Evolutionary conservation across 495 filamentous ascomycete genomes (phyloP).

Genomic region (Annulohypoxylon moriforme): DNA sequence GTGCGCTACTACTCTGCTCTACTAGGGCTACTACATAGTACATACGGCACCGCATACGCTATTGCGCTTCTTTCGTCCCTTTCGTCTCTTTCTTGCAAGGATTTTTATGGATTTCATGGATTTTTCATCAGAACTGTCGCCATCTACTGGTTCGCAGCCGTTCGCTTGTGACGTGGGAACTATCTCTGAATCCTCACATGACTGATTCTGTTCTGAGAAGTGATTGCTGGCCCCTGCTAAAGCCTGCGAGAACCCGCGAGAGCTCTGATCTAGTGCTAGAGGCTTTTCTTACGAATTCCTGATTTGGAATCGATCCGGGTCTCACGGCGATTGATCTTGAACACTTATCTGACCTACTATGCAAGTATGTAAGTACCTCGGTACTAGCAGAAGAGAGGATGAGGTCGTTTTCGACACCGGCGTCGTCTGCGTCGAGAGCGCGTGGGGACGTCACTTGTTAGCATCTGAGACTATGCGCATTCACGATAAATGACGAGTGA

Average conservation of each 20-base stretch:
- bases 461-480: not conserved
- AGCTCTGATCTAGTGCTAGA: not conserved
- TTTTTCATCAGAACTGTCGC: not conserved
- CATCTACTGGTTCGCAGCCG: conserved; percentile 19
- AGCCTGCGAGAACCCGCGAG: not conserved
- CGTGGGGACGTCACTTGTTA: not conserved
- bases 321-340: conserved; percentile 2
- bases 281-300: conserved; percentile 10
- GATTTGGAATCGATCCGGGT: conserved; percentile 28
- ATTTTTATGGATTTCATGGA: conserved; percentile 21
- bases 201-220: conserved; percentile 23
- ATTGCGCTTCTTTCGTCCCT: not conserved
- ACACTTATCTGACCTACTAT: no score
- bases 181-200: conserved; percentile 32
- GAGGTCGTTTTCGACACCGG: not conserved
- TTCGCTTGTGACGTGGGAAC: conserved; percentile 36
- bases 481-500: conserved; percentile 6
- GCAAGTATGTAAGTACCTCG: conserved; percentile 7
- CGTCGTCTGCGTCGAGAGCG: not conserved
- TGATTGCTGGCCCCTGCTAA: conserved; percentile 23
- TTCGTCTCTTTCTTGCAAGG: conserved; percentile 13
- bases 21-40: not conserved
- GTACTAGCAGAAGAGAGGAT: not conserved
- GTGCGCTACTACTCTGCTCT: not conserved
- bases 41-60: not conserved